These are phyloP conservation scores for Oidium heveae DNA, from an alignment of 2,329 filamentous ascomycete genomes.

Conservation along the genomic window DNA sequence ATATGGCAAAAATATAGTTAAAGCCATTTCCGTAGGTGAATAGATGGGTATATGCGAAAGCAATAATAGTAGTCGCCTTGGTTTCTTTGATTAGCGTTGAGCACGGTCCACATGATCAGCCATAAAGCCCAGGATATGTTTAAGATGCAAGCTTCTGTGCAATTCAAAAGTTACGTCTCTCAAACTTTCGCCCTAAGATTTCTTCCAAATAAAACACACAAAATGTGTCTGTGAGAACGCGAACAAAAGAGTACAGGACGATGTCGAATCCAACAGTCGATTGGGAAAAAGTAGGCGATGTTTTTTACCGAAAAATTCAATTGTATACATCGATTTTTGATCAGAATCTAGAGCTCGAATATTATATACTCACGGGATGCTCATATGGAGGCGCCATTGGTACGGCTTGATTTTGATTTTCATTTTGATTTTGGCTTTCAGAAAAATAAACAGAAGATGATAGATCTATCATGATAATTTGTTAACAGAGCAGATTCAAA, in stretches of 20 bases:
- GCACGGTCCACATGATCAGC: neutral
- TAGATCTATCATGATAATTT: too few relatives aligned
- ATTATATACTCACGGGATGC: constrained; percentile 75
- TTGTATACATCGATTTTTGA: constrained; percentile 88
- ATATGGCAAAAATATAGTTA: constrained; percentile 16
- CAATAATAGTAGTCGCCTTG: too few relatives aligned
- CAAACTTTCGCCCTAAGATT: too few relatives aligned
- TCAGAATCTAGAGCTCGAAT: constrained; percentile 78
- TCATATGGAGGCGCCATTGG: constrained; percentile 84
- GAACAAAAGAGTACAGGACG: neutral
- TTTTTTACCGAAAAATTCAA: constrained; percentile 85
- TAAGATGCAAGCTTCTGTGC: neutral
- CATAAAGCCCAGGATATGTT: neutral
- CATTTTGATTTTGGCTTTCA: neutral
- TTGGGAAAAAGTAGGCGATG: constrained; percentile 84
- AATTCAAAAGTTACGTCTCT: too few relatives aligned
- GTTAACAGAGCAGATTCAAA: too few relatives aligned
- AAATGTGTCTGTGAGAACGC: too few relatives aligned
- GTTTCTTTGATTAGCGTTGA: neutral
- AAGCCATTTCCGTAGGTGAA: too few relatives aligned
- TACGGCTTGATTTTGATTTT: constrained; percentile 19
- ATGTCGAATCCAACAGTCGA: constrained; percentile 29
- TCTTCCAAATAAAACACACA: too few relatives aligned
- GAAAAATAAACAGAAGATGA: neutral
- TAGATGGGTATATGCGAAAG: accelerated